These are phyloP conservation scores for Ascochyta pisi DNA, from an alignment of 2,329 filamentous ascomycete genomes.

Conservation along the genomic window DNA sequence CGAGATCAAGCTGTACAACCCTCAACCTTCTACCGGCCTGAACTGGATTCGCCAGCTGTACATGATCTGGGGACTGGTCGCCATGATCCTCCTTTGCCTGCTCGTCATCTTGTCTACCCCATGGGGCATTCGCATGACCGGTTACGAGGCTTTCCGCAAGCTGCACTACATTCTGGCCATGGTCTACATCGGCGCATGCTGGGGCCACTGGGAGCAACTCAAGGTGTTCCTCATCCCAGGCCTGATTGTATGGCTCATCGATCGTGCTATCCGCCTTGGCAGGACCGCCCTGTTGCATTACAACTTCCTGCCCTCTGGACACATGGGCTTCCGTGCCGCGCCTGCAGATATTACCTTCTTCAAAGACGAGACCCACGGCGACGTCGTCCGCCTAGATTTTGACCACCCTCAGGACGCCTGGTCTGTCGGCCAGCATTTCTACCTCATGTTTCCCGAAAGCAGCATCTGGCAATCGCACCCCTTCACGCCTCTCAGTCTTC, in stretches of 20 bases:
- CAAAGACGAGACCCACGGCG: constrained; percentile 53
- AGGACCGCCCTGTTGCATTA: constrained; percentile 68
- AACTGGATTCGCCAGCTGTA: constrained; percentile 69
- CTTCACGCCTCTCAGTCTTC: constrained; percentile 56
- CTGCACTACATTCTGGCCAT: constrained; percentile 75
- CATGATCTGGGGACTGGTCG: constrained; percentile 76
- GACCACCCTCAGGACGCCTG: constrained; percentile 66
- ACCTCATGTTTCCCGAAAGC: constrained; percentile 69
- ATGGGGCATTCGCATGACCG: constrained; percentile 68
- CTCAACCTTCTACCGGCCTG: constrained; percentile 67
- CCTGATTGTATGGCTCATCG: constrained; percentile 69
- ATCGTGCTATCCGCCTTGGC: constrained; percentile 65
- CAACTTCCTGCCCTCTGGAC: constrained; percentile 40
- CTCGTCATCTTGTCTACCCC: constrained; percentile 67
- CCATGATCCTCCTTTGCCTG: constrained; percentile 68
- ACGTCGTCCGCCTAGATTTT: constrained; percentile 70
- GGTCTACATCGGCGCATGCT: constrained; percentile 77
- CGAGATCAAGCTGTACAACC: constrained; percentile 71
- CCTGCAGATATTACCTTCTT: constrained; percentile 39
- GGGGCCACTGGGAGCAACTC: constrained; percentile 74
- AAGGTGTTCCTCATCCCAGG: constrained; percentile 53
- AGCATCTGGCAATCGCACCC: constrained; percentile 77
- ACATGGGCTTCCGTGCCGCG: constrained; percentile 41
- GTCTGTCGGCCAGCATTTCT: constrained; percentile 75
- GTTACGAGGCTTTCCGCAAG: constrained; percentile 81